A percentile compares a stretch with the other conserved stretches of the same genome.
Conservation (phyloP, 805 yeast genomes). For the Nakazawaea wickerhamii region DNA sequence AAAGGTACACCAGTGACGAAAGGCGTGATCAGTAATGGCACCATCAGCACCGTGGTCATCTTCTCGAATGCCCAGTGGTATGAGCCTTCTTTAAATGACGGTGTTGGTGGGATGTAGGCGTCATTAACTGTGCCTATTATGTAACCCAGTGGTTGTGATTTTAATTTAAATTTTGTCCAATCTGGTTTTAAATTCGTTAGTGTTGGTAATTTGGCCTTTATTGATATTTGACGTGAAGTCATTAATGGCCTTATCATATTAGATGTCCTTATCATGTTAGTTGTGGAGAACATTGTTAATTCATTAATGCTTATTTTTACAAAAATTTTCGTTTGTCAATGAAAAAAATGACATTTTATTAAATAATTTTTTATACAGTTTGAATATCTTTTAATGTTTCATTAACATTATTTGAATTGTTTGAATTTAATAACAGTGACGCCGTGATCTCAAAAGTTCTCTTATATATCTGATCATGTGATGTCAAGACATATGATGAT, state of each 20-base stretch:
- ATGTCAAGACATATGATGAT: too few relatives aligned
- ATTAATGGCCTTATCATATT: neutral
- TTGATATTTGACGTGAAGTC: neutral
- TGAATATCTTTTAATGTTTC: too few relatives aligned
- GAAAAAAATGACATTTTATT: too few relatives aligned
- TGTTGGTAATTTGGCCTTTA: constrained; percentile 3
- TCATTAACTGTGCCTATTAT: constrained; percentile 71
- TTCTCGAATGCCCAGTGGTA: constrained; percentile 73
- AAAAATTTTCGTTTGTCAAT: constrained; percentile 6
- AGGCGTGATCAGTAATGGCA: constrained; percentile 62
- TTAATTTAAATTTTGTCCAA: constrained; percentile 6
- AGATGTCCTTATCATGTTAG: neutral
- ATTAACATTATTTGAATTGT: too few relatives aligned
- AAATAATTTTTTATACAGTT: too few relatives aligned
- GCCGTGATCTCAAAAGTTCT: too few relatives aligned
- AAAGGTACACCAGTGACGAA: constrained; percentile 49
- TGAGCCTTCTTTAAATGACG: constrained; percentile 58
- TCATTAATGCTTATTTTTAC: neutral
- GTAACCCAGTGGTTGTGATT: constrained; percentile 67
- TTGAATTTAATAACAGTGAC: too few relatives aligned
- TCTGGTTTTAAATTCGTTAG: neutral
- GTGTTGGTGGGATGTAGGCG: constrained; percentile 56
- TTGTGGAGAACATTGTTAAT: neutral
- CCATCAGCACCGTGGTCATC: constrained; percentile 49
- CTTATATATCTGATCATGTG: too few relatives aligned